A percentile compares a stretch with the other conserved stretches of the same genome.
These are phyloP conservation scores for Microcyclospora tardicrescens DNA, from an alignment of 2,329 filamentous ascomycete species.

Conservation along the genomic window DNA sequence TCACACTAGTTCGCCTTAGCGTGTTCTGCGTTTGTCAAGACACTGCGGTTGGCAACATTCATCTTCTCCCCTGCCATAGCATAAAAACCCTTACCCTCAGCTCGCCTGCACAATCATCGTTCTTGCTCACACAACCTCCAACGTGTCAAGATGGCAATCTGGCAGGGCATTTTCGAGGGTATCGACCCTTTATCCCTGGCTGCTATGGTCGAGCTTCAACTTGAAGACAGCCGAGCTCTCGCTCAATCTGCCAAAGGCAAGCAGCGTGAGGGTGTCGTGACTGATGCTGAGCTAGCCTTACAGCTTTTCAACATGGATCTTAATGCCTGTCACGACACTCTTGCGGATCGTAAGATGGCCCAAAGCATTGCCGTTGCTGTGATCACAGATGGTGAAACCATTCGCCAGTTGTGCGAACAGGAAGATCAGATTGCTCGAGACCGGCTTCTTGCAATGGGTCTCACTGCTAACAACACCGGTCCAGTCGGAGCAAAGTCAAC, in stretches of 20 bases:
- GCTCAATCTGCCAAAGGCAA: constrained; percentile 8
- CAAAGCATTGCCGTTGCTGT: constrained; percentile 12
- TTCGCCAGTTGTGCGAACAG: constrained; percentile 5
- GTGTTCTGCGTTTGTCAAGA: too few species aligned
- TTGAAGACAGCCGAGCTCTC: constrained; percentile 6
- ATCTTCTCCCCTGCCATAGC: too few species aligned
- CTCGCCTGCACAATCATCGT: too few species aligned
- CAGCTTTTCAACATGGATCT: constrained; percentile 16
- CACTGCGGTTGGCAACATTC: too few species aligned
- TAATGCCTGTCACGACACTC: constrained; percentile 3
- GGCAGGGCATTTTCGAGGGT: background rate
- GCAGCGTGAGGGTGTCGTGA: constrained; percentile 8
- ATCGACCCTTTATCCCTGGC: constrained; percentile 4
- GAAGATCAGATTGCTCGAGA: constrained; percentile 13
- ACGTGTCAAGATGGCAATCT: constrained; percentile 2
- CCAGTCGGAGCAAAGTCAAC: background rate
- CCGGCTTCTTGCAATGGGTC: constrained; percentile 8
- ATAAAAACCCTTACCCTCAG: too few species aligned
- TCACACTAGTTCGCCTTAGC: too few species aligned
- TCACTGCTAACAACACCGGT: constrained; percentile 2
- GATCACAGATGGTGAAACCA: constrained; percentile 6
- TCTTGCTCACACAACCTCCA: too few species aligned
- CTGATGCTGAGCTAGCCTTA: constrained; percentile 10
- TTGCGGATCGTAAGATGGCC: constrained; percentile 12
- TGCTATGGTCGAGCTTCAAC: constrained; percentile 5